These are phyloP conservation scores for Cladosporium sphaerospermum DNA, from an alignment of 2,329 filamentous ascomycete genomes.

Conservation along the genomic window DNA sequence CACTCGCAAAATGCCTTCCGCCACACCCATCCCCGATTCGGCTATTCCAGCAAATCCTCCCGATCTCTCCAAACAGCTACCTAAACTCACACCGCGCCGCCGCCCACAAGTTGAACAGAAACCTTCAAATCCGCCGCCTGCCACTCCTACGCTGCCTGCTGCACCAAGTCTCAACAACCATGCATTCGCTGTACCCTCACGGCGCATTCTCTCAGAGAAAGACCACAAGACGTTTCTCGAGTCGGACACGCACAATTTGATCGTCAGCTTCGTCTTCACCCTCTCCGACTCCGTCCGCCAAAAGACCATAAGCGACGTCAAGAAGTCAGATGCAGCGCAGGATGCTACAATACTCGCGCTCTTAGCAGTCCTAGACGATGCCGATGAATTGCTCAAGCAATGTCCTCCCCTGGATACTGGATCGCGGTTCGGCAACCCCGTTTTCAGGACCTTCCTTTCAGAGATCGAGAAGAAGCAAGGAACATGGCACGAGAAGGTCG, in stretches of 20 bases:
- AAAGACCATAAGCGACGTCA: conserved; percentile 56
- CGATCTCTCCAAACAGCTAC: conserved; percentile 53
- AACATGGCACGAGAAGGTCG: conserved; percentile 61
- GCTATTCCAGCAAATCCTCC: conserved; percentile 27
- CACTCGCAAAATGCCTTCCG: conserved; percentile 16
- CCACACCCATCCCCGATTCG: conserved; percentile 10
- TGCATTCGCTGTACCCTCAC: conserved; percentile 58
- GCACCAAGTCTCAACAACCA: conserved; percentile 54
- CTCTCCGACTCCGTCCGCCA: conserved; percentile 76
- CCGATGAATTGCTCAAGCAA: conserved; percentile 58
- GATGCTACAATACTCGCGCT: conserved; percentile 58
- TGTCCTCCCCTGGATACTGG: conserved; percentile 82
- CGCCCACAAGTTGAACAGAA: conserved; percentile 44
- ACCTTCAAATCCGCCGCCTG: conserved; percentile 54
- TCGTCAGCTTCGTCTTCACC: conserved; percentile 79
- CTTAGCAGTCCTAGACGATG: conserved; percentile 62
- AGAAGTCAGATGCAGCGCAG: conserved; percentile 46
- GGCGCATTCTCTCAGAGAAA: conserved; percentile 71
- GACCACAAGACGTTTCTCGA: conserved; percentile 78
- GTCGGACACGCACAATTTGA: conserved; percentile 68
- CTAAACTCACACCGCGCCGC: conserved; percentile 61
- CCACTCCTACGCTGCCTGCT: conserved; percentile 66
- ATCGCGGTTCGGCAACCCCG: conserved; percentile 89
- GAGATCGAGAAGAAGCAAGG: conserved; percentile 44
- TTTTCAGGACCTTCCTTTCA: conserved; percentile 77